phyloP scores from a whole-genome alignment of 2,329 filamentous ascomycete genomes.

The Fusarium sp. region DNA sequence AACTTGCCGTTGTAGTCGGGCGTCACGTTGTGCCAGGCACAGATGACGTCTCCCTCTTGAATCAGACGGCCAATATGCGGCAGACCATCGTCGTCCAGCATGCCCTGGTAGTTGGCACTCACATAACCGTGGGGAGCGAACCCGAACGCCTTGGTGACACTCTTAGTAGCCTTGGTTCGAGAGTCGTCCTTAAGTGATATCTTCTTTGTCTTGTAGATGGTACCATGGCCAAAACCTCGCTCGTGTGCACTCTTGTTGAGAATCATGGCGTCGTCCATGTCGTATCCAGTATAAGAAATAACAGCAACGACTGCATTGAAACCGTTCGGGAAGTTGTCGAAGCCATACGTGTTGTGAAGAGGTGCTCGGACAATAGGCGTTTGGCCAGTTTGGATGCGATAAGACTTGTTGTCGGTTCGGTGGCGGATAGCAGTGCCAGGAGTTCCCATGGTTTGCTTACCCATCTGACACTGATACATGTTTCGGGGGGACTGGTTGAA shows the following conservation, averaged over 20 bases:
- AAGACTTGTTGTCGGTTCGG: slow-evolving; percentile 97
- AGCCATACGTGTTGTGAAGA: slow-evolving; percentile 93
- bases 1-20: slow-evolving; percentile 82
- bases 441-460: slow-evolving; percentile 99
- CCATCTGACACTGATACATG: slow-evolving; percentile 99
- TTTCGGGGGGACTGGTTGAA: slow-evolving; percentile 99
- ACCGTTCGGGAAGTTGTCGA: slow-evolving; percentile 98
- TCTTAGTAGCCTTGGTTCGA: slow-evolving; percentile 72
- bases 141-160: slow-evolving; percentile 85
- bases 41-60: slow-evolving; percentile 83
- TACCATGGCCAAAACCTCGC: slow-evolving; percentile 93
- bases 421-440: slow-evolving; percentile 85
- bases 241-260: slow-evolving; percentile 98
- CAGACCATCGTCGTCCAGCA: slow-evolving; percentile 88
- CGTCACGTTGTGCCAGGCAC: slow-evolving; percentile 89
- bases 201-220: slow-evolving; percentile 98
- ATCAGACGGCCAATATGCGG: slow-evolving; percentile 83
- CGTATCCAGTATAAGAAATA: slow-evolving; percentile 98
- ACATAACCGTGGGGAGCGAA: slow-evolving; percentile 84
- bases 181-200: slow-evolving; percentile 85
- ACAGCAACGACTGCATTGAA: slow-evolving; percentile 96
- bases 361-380: slow-evolving; percentile 93
- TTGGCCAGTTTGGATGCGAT: slow-evolving; percentile 93
- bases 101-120: slow-evolving; percentile 74
- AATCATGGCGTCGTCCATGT: slow-evolving; percentile 99